Evolutionary conservation across 306 rosid genomes (phyloP), one percentile per base, ranked within the genome.

Genomic region (Rubus idaeus): DNA sequence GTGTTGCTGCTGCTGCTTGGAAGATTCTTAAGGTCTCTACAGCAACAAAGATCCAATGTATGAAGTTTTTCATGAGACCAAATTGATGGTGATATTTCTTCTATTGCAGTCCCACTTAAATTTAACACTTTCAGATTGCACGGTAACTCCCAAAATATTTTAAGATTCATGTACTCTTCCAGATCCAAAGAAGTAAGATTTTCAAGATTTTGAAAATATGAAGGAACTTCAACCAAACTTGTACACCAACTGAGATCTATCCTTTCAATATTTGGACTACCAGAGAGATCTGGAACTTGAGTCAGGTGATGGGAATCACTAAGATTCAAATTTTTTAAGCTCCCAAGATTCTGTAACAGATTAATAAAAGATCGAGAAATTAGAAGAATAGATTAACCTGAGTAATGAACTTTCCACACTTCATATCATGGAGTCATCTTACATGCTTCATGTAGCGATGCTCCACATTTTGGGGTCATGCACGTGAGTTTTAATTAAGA

Each of bases 1-100:
- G 35, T 30, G 35, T 14, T 78, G 42, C 53, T 78, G 16, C 45
- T 49, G 44, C 72, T 71, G 10, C 53, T 49, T 45, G 73, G 82
- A 45, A 79, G 77, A 9, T 40, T 62, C 52, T 51, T 44, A 21
- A 78, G 66, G 0, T n/a, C 2, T 40, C 1, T 0, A 5, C 82
- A 71, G 0, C 3, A 20, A 3, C 0, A 1, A 26, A 71, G 6
- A 63, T 63, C 20, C 39, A 71, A 64, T 8, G 2, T 3, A 21
- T 16, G 30, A 13, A 72, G 77, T 12, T 61, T 17, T 23, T 40
- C 40, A 10, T 21, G 8, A 21, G 44, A 37, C 50, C 66, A 23
- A 30, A 80, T 56, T 57, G 78, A 80, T 67, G 70, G 49, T 17
- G 83, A 74, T 10, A 80, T n/a, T 44, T 42, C 35, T 46, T 74